Evolutionary conservation across 2,329 filamentous ascomycete species (phyloP), one percentile per base, ranked within the genome.

Genomic region (Macrophomina tecta): DNA sequence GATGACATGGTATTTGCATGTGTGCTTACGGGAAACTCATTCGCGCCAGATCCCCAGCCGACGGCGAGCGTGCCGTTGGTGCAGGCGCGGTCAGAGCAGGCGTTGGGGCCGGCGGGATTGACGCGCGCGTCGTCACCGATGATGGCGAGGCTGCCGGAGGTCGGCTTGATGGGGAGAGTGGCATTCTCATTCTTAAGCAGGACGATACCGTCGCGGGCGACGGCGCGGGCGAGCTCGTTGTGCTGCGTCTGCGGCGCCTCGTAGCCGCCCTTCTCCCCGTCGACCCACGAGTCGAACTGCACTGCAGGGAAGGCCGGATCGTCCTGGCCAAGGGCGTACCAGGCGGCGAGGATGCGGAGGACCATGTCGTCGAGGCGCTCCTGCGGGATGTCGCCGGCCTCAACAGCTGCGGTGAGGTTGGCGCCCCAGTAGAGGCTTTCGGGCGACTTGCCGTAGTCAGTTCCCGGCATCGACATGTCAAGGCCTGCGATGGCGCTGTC

Each of bases 351-450:
- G 58, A 85, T 79, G 23, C 79, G 74, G 52, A 74, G 74, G 16
- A 77, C 92, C 90, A 97, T 97, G 75, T 98, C 94, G 72, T 97
- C 94, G 8, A 98, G 77, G 58, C 94, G 88, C 86, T 91, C 97
- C 71, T 91, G 87, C 0, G 94, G 92, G 36, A 98, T 82, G 0
- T 93, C 97, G 38, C 94, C 94, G 75, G 97, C 97, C 53, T 97
- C 82, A 1, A 92, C 86, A 0, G 93, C 87, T 60, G 87, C 89
- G 0, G 90, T 94, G 36, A 97, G 84, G 71, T 94, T 84, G 0
- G 85, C 76, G 0, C 92, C 93, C 87, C 92, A 94, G 18, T 97
- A 91, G 79, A 0, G 90, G 91, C 76, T 18, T 72, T 3, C 76
- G 74, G 78, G 77, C 75, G n/a, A 77, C 76, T 74, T 69, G 51